These are phyloP conservation scores for Alternaria triticimaculans DNA, from an alignment of 2,329 filamentous ascomycete genomes.

Conservation along the genomic window DNA sequence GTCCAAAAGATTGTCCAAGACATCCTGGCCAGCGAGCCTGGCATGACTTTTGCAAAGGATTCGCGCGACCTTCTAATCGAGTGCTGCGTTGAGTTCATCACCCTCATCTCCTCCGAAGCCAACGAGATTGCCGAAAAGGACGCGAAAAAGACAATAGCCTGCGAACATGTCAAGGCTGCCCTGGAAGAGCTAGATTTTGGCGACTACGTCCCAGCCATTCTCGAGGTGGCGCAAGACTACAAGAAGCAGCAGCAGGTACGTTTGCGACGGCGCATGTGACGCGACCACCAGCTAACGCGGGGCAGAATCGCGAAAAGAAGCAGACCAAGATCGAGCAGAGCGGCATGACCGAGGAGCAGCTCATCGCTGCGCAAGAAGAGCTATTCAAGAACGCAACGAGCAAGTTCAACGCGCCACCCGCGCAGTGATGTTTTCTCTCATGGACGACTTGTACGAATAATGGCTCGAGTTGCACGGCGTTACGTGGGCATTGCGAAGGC, in stretches of 20 bases:
- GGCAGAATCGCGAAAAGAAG: slow-evolving; percentile 90
- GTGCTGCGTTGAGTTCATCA: slow-evolving; percentile 99
- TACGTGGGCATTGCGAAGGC: slow-evolving; percentile 20
- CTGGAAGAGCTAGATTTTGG: slow-evolving; percentile 90
- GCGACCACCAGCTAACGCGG: slow-evolving; percentile 18
- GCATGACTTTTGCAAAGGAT: slow-evolving; percentile 91
- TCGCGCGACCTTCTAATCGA: slow-evolving; percentile 95
- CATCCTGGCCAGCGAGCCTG: slow-evolving; percentile 78
- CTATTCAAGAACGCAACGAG: slow-evolving; percentile 83
- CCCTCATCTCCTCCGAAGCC: slow-evolving; percentile 95
- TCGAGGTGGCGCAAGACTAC: slow-evolving; percentile 87
- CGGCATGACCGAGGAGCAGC: slow-evolving; percentile 87
- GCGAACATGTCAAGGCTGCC: slow-evolving; percentile 95
- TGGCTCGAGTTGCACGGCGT: slow-evolving; percentile 29
- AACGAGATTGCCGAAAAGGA: slow-evolving; percentile 99
- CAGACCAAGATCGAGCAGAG: slow-evolving; percentile 96
- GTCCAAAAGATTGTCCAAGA: slow-evolving; percentile 89
- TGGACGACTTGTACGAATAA: slow-evolving; percentile 17
- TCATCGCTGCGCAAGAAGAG: slow-evolving; percentile 87
- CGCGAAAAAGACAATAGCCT: slow-evolving; percentile 98
- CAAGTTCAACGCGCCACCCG: slow-evolving; percentile 66
- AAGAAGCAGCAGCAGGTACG: slow-evolving; percentile 90
- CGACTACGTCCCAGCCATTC: slow-evolving; percentile 87
- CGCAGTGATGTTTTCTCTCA: slow-evolving; percentile 21
- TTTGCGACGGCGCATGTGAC: slow-evolving; percentile 9